These are phyloP conservation scores for Colletotrichum chlorophyti DNA, from an alignment of 2,329 filamentous ascomycete genomes.

Conservation along the genomic window DNA sequence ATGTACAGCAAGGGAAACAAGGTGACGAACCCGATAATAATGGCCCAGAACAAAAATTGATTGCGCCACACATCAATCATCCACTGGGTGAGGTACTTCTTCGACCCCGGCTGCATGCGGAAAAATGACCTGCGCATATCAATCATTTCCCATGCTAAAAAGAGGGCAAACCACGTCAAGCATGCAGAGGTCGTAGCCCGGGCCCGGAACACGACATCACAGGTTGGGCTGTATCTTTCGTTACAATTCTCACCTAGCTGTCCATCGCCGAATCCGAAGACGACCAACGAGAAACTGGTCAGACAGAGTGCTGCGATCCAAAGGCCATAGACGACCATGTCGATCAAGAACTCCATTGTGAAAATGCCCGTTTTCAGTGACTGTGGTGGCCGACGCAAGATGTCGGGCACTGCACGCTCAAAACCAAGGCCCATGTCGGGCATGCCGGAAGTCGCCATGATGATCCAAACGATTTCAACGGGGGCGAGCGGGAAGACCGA, in stretches of 20 bases:
- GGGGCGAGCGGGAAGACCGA: constrained; percentile 78
- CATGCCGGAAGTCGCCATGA: constrained; percentile 78
- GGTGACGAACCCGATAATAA: constrained; percentile 55
- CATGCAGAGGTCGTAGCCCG: constrained; percentile 77
- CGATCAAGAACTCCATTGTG: constrained; percentile 68
- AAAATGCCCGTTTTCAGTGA: constrained; percentile 68
- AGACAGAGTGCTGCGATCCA: constrained; percentile 73
- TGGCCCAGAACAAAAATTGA: constrained; percentile 73
- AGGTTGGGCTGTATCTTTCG: constrained; percentile 57
- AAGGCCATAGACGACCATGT: constrained; percentile 72
- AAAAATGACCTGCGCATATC: constrained; percentile 77
- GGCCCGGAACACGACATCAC: constrained; percentile 72
- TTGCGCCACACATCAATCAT: constrained; percentile 73
- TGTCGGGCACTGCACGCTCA: constrained; percentile 72
- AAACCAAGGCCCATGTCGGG: constrained; percentile 81
- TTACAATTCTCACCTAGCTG: constrained; percentile 68
- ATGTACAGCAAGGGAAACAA: constrained; percentile 64
- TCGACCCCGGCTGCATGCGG: constrained; percentile 71
- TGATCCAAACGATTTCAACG: constrained; percentile 83
- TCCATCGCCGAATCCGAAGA: constrained; percentile 65
- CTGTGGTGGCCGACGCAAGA: constrained; percentile 73
- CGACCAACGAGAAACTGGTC: constrained; percentile 66
- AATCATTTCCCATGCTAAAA: constrained; percentile 81
- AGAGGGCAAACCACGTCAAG: constrained; percentile 78
- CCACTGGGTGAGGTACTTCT: constrained; percentile 70